Conservation (phyloP, 73 alveolate genomes). For the Paramecium octaurelia region DNA sequence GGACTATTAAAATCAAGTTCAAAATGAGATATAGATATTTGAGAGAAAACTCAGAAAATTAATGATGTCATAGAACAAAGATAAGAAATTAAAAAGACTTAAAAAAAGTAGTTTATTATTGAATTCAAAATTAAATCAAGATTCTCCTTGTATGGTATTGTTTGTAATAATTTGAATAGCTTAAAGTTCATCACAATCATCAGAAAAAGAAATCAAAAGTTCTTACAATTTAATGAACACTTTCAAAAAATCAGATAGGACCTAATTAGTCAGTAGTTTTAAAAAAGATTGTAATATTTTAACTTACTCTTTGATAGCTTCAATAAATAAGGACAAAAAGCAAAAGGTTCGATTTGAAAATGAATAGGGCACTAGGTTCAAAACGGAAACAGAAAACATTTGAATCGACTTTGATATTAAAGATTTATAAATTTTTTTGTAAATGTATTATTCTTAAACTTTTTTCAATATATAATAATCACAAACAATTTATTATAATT, state of each 20-base stretch:
- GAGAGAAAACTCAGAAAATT: not conserved
- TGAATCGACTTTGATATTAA: not conserved
- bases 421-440: not conserved
- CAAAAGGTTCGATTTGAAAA: slow-evolving; percentile 19
- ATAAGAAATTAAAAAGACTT: not conserved
- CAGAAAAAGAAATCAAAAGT: not conserved
- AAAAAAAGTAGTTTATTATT: not conserved
- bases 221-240: not conserved
- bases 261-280: slow-evolving; percentile 24
- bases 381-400: not conserved
- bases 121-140: not conserved
- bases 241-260: not conserved
- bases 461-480: not conserved
- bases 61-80: not conserved
- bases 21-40: not conserved
- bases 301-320: not conserved
- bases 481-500: too few species aligned
- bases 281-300: not conserved
- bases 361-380: not conserved
- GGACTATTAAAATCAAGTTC: not conserved
- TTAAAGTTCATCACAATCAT: not conserved
- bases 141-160: slow-evolving; percentile 22
- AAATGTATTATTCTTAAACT: not conserved
- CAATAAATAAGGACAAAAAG: not conserved
- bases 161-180: slow-evolving; percentile 19